These are phyloP conservation scores for Leptodermis oblonga DNA, from an alignment of 257 asterid genomes.

Conservation along the genomic window DNA sequence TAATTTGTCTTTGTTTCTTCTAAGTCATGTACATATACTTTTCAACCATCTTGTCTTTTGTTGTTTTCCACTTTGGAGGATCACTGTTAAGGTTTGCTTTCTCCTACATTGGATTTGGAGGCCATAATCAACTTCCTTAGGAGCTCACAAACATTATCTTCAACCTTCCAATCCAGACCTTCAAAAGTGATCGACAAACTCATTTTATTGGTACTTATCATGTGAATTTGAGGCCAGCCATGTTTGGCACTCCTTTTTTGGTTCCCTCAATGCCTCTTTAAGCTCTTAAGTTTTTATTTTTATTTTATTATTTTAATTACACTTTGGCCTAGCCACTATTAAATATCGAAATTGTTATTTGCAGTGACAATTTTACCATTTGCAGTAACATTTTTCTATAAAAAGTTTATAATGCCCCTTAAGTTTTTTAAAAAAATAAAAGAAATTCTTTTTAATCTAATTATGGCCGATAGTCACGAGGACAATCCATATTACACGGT, in stretches of 20 bases:
- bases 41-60: slow-evolving; percentile 48
- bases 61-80: slow-evolving; percentile 30
- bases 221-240: slow-evolving; percentile 47
- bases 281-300: too few relatives aligned
- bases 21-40: slow-evolving; percentile 18
- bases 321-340: slow-evolving; percentile 15
- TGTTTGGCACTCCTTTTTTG: slow-evolving; percentile 34
- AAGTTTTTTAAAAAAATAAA: too few relatives aligned
- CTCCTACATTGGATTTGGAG: slow-evolving; percentile 32
- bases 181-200: slow-evolving; percentile 66
- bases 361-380: too few relatives aligned
- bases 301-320: background rate
- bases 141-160: slow-evolving; percentile 16
- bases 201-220: slow-evolving; percentile 43
- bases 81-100: slow-evolving; percentile 30
- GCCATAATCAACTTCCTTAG: slow-evolving; percentile 29
- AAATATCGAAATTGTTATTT: too few relatives aligned
- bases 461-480: too few relatives aligned
- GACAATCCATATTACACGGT: too few relatives aligned
- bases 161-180: slow-evolving; percentile 32
- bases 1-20: background rate
- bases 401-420: too few relatives aligned
- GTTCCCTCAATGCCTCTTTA: slow-evolving; percentile 12
- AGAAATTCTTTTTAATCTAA: too few relatives aligned
- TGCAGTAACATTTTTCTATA: too few relatives aligned